Evolutionary conservation across 2,329 filamentous ascomycete genomes (phyloP), one percentile per base, ranked within the genome.

Genomic region (Allantophomopsis lycopodina): DNA sequence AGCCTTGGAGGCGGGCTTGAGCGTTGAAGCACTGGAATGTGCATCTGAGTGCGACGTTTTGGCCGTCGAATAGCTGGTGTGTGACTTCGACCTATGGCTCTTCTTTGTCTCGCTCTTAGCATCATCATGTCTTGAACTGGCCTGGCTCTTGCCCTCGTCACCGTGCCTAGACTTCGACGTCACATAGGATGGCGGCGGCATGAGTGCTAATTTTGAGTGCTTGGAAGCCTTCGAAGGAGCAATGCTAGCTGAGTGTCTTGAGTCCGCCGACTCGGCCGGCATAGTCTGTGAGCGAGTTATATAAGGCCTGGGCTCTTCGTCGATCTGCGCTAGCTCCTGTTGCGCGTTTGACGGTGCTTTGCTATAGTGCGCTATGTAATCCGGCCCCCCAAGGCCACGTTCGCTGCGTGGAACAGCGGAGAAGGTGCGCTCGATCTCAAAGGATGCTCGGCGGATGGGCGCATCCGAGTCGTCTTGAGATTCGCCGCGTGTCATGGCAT

Each of bases 401-500:
- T 34, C 32, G 16, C 32, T 34, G 6, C 32, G 32, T 15, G 32
- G 32, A 3, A 34, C 16, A 13, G n/a, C 32, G 7, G n/a, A 14
- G 32, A 15, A 34, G 8, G 32, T 14, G 7, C 32, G 32, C 16
- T 14, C n/a, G 13, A 34, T 17, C 10, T 34, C 32, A 12, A 15
- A 34, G 7, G 23, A 28, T 6, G 23, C 23, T 28, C 46, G 5
- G 44, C 37, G 15, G 43, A 40, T 18, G 14, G 12, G 20, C 11
- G 16, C 35, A 39, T 21, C 20, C 40, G 31, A 31, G 34, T 38
- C 13, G 36, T 33, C 7, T 46, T 41, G 43, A 12, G 52, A 47
- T 5, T 48, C 47, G 35, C 82, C 77, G 47, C 72, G 76, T 46
- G 76, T 68, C 63, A 86, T 78, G 16, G 76, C 77, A 59, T 91